phyloP scores from a whole-genome alignment of 2,329 filamentous ascomycete genomes.

The Fusarium nanum region DNA sequence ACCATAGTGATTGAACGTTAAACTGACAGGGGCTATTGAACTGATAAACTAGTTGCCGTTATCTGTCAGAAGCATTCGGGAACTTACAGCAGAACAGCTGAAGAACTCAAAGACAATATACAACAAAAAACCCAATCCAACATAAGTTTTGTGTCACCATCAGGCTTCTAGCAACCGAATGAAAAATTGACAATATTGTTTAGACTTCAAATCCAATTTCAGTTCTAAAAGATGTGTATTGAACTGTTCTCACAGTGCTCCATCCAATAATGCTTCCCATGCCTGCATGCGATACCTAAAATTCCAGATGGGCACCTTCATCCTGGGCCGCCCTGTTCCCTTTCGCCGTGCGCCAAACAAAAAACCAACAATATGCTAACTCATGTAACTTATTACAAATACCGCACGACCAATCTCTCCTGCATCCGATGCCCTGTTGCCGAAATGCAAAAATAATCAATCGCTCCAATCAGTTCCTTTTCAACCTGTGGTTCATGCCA shows the following conservation, averaged over 20 bases:
- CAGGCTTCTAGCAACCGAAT: not conserved
- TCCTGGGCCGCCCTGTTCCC: conserved; percentile 6
- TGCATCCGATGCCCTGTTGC: conserved; percentile 30
- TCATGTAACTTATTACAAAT: conserved; percentile 30
- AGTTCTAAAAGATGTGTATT: not conserved
- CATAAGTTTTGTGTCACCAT: not conserved
- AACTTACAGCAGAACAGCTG: not conserved
- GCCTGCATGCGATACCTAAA: not conserved
- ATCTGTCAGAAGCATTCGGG: not conserved
- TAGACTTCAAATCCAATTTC: not conserved
- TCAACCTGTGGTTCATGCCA: conserved; percentile 14
- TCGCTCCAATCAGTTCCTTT: conserved; percentile 22
- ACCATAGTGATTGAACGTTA: not conserved
- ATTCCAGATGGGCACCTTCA: not conserved
- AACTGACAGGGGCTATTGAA: not conserved
- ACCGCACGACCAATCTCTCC: conserved; percentile 38
- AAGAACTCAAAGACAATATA: not conserved
- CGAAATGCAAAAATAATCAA: conserved; percentile 29
- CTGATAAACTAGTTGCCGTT: not conserved
- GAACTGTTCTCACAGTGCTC: conserved; percentile 2
- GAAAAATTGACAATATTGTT: not conserved
- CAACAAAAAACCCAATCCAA: not conserved
- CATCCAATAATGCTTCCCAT: conserved; percentile 23
- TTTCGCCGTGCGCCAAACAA: conserved; percentile 43
- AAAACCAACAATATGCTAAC: conserved; percentile 14